Percentiles rank a stretch among this genome's conserved stretches.
Evolutionary conservation across 768 basidiomycete genomes (phyloP).

Genomic region (Leccinum truebloodii): DNA sequence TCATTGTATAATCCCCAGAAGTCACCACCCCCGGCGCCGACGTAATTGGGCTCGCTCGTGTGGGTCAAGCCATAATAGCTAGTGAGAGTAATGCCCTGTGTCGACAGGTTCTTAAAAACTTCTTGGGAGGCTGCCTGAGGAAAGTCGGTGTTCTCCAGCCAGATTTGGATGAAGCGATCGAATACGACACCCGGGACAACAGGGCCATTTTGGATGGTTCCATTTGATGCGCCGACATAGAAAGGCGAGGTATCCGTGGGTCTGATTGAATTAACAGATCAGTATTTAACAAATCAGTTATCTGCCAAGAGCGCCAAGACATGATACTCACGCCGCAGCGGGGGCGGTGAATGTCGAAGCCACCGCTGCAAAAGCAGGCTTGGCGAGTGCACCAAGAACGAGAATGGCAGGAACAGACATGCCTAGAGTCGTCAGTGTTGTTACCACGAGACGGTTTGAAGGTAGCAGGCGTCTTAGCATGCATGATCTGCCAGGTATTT

Average conservation of each 20-base stretch:
- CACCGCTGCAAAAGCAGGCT: constrained; percentile 17
- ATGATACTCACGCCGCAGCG: constrained; percentile 22
- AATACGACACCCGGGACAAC: constrained; percentile 44
- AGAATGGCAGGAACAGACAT: constrained; percentile 16
- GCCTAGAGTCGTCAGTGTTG: not conserved
- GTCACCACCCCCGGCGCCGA: constrained; percentile 49
- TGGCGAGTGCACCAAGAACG: constrained; percentile 18
- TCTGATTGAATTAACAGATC: constrained; percentile 9
- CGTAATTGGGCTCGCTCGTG: constrained; percentile 61
- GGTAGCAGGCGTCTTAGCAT: not conserved
- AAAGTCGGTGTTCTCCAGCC: constrained; percentile 62
- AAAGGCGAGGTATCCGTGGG: constrained; percentile 32
- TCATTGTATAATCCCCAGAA: constrained; percentile 53
- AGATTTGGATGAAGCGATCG: constrained; percentile 50
- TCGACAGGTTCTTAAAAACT: constrained; percentile 40
- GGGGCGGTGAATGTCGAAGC: constrained; percentile 23
- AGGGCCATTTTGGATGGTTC: constrained; percentile 38
- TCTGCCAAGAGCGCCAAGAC: not conserved
- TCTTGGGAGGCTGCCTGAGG: constrained; percentile 26
- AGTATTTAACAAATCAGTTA: constrained; percentile 4
- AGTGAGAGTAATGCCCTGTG: constrained; percentile 49
- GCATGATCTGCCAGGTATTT: constrained; percentile 5
- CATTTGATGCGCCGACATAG: constrained; percentile 44
- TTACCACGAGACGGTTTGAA: not conserved
- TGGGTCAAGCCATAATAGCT: constrained; percentile 53